Conservation (phyloP, 768 basidiomycete species). For the Boletus vermiculosoides region DNA sequence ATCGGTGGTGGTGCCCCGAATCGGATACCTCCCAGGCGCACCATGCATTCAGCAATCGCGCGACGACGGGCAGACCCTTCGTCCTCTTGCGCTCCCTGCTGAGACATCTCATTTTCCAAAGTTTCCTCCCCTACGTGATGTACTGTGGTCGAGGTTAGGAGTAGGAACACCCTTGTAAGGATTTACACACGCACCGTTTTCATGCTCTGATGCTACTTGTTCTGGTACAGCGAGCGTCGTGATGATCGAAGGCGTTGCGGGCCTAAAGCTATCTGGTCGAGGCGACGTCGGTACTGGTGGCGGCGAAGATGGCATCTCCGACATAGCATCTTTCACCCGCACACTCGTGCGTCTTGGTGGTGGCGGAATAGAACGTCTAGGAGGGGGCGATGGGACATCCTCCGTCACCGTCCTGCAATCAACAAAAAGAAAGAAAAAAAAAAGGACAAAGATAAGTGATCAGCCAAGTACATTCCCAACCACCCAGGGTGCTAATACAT, state of each 20-base stretch:
- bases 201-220: background rate
- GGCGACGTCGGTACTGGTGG: constrained; percentile 21
- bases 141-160: constrained; percentile 1
- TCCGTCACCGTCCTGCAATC: constrained; percentile 14
- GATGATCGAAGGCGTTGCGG: constrained; percentile 26
- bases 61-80: constrained; percentile 54
- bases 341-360: constrained; percentile 28
- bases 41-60: constrained; percentile 94
- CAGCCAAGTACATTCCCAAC: background rate
- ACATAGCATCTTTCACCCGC: constrained; percentile 6
- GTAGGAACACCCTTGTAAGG: background rate
- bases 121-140: constrained; percentile 16
- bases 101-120: constrained; percentile 3
- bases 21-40: constrained; percentile 81
- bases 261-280: constrained; percentile 12
- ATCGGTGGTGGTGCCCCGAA: constrained; percentile 65
- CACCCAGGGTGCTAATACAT: background rate
- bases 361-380: constrained; percentile 22
- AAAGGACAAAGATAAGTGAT: background rate
- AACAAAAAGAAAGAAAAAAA: background rate
- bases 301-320: constrained; percentile 14
- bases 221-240: constrained; percentile 18
- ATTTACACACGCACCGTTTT: constrained; percentile 7
- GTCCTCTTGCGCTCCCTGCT: constrained; percentile 35
- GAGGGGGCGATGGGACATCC: constrained; percentile 8